phyloP scores from a whole-genome alignment of 2,329 filamentous ascomycete genomes.

The Pseudophaeomoniella oleicola region DNA sequence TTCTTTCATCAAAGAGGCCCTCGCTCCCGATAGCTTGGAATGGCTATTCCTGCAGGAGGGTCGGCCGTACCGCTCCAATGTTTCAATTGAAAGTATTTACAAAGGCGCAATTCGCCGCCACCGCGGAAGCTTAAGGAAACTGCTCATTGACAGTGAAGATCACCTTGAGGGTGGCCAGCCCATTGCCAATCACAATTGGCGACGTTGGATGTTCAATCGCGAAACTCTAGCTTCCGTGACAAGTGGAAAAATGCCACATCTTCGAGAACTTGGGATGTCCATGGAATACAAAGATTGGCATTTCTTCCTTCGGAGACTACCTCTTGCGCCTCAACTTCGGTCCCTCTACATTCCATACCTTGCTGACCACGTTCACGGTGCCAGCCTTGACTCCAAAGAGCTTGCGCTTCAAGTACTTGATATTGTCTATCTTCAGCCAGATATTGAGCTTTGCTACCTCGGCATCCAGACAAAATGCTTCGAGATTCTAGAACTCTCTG shows the following conservation, averaged over 20 bases:
- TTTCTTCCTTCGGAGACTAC: slow-evolving; percentile 61
- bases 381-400: slow-evolving; percentile 48
- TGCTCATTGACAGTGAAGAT: slow-evolving; percentile 59
- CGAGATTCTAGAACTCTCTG: slow-evolving; percentile 53
- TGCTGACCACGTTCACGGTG: slow-evolving; percentile 42
- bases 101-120: slow-evolving; percentile 57
- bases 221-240: slow-evolving; percentile 61
- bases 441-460: slow-evolving; percentile 64
- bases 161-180: slow-evolving; percentile 27
- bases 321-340: slow-evolving; percentile 53
- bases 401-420: slow-evolving; percentile 64
- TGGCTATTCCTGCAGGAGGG: slow-evolving; percentile 63
- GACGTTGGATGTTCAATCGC: slow-evolving; percentile 55
- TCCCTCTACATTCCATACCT: slow-evolving; percentile 59
- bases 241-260: slow-evolving; percentile 57
- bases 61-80: slow-evolving; percentile 36
- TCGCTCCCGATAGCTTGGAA: slow-evolving; percentile 68
- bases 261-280: slow-evolving; percentile 57
- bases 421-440: slow-evolving; percentile 60
- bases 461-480: slow-evolving; percentile 67
- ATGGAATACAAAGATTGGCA: slow-evolving; percentile 72
- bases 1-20: slow-evolving; percentile 59
- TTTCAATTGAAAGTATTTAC: slow-evolving; percentile 58
- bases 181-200: slow-evolving; percentile 37
- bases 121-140: slow-evolving; percentile 52